Evolutionary conservation across 345 rosid species (phyloP).

Genomic region (Streptanthus diversifolius): DNA sequence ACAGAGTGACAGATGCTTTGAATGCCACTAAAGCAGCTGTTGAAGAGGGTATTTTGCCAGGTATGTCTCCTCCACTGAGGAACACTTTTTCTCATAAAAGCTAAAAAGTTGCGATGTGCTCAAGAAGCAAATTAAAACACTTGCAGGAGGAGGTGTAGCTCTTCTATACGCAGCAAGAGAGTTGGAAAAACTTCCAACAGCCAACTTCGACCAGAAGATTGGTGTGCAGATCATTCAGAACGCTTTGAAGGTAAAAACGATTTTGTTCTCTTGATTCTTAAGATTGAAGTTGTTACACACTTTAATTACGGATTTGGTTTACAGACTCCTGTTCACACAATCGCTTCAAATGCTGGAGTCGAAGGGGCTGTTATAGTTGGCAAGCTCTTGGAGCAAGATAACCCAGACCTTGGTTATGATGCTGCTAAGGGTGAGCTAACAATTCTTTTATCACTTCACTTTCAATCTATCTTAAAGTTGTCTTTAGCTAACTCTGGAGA

Average conservation of each 20-base stretch:
- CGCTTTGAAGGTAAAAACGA: constrained; percentile 26
- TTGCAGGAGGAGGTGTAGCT: constrained; percentile 91
- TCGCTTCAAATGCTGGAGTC: constrained; percentile 86
- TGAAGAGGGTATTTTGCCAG: constrained; percentile 97
- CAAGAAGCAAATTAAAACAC: neutral
- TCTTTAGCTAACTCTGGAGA: neutral
- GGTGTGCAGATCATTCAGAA: constrained; percentile 97
- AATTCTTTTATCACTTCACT: neutral
- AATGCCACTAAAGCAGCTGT: constrained; percentile 99
- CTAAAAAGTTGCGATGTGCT: neutral
- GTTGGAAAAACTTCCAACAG: constrained; percentile 76
- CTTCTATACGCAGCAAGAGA: constrained; percentile 84
- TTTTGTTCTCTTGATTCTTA: neutral
- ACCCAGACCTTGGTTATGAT: constrained; percentile 85
- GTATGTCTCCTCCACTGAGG: constrained; percentile 29
- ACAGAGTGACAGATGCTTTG: constrained; percentile 93
- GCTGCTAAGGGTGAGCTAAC: constrained; percentile 75
- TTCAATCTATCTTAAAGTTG: neutral
- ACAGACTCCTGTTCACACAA: constrained; percentile 84
- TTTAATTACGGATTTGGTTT: neutral
- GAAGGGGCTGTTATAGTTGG: constrained; percentile 98
- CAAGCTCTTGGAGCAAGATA: constrained; percentile 90
- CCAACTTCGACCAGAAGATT: constrained; percentile 93
- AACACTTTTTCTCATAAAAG: neutral
- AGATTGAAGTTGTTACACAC: neutral